Conservation (phyloP, 1,284 basidiomycete species). For the Entoloma clypeatum region DNA sequence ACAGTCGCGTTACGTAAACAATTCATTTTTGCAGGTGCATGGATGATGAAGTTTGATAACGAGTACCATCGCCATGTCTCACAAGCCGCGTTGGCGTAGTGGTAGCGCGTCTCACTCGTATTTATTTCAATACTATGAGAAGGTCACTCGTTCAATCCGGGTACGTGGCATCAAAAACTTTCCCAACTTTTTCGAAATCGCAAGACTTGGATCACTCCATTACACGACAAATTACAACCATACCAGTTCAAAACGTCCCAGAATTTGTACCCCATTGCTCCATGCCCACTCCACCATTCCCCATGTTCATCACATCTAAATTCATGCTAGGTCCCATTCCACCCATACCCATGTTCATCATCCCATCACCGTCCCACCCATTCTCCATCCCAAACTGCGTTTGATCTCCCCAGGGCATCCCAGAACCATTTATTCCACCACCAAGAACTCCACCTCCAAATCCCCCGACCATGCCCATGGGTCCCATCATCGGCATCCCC, state of each 20-base stretch:
- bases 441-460: constrained; percentile 25
- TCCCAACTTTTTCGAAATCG: too few relatives aligned
- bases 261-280: constrained; percentile 27
- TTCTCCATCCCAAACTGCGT: constrained; percentile 32
- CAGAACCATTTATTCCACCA: constrained; percentile 23
- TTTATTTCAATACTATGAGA: too few relatives aligned
- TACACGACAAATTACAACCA: too few relatives aligned
- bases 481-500: constrained; percentile 45
- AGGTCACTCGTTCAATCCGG: too few relatives aligned
- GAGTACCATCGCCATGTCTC: too few relatives aligned
- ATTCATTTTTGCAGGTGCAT: too few relatives aligned
- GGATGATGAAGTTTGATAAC: too few relatives aligned
- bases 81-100: too few relatives aligned
- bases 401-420: constrained; percentile 33
- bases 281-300: constrained; percentile 27
- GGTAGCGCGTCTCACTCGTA: too few relatives aligned
- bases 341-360: constrained; percentile 25
- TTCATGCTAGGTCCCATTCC: constrained; percentile 24
- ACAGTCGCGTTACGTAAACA: neutral
- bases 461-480: constrained; percentile 35
- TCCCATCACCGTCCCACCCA: constrained; percentile 31
- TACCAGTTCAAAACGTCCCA: constrained; percentile 19
- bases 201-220: too few relatives aligned
- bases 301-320: constrained; percentile 25
- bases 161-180: too few relatives aligned